These are phyloP conservation scores for Xerocomellus chrysenteron DNA, from an alignment of 768 basidiomycete genomes.

Conservation along the genomic window DNA sequence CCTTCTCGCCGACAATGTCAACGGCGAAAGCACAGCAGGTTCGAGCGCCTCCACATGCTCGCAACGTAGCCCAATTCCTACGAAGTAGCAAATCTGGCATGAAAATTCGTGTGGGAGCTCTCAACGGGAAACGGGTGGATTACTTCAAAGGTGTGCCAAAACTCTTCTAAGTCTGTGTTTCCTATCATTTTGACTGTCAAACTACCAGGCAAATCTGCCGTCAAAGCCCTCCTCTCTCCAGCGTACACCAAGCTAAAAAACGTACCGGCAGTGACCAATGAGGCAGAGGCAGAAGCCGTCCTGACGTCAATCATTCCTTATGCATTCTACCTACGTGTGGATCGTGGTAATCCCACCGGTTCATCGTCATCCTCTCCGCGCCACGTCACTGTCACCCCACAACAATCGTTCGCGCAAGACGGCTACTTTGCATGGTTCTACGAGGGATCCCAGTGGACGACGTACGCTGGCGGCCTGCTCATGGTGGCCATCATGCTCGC, in stretches of 20 bases:
- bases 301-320: conserved; percentile 72
- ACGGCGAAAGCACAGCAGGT: conserved; percentile 65
- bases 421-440: conserved; percentile 98
- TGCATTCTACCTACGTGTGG: conserved; percentile 91
- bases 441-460: conserved; percentile 91
- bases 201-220: conserved; percentile 78
- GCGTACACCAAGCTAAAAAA: conserved; percentile 89
- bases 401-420: conserved; percentile 74
- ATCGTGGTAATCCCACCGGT: conserved; percentile 55
- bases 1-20: conserved; percentile 29
- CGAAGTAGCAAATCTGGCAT: conserved; percentile 84
- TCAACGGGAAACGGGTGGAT: conserved; percentile 93
- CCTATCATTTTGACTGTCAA: not conserved
- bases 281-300: conserved; percentile 69
- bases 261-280: conserved; percentile 68
- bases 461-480: conserved; percentile 82
- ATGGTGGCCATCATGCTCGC: conserved; percentile 95
- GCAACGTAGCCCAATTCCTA: conserved; percentile 83
- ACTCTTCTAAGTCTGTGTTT: not conserved
- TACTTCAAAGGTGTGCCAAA: conserved; percentile 88
- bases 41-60: conserved; percentile 76
- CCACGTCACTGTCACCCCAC: conserved; percentile 67
- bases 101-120: conserved; percentile 84
- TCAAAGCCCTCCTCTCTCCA: conserved; percentile 89
- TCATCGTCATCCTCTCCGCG: conserved; percentile 70